Evolutionary conservation across 2,329 filamentous ascomycete species (phyloP).

Genomic region (Reticulascus tulasneorum): DNA sequence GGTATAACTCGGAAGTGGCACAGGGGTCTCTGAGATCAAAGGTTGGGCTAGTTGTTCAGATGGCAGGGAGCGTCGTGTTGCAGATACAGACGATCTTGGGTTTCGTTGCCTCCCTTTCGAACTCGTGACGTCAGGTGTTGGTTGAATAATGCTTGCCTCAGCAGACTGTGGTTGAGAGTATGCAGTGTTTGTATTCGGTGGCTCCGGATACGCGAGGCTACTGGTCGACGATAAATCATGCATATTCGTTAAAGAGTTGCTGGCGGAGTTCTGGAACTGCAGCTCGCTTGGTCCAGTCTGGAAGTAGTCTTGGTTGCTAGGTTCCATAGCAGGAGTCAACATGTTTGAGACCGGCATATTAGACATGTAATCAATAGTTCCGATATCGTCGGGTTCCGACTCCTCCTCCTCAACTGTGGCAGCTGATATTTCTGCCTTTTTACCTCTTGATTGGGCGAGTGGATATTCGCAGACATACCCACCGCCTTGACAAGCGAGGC

Average conservation of each 20-base stretch:
- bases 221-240: slow-evolving; percentile 1
- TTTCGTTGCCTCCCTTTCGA: background rate
- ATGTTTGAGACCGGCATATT: slow-evolving; percentile 23
- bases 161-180: slow-evolving; percentile 1
- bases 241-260: slow-evolving; percentile 1
- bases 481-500: slow-evolving; percentile 30
- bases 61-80: slow-evolving; percentile 9
- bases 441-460: slow-evolving; percentile 12
- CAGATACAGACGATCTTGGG: background rate
- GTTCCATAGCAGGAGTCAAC: slow-evolving; percentile 18
- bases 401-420: slow-evolving; percentile 12
- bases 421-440: slow-evolving; percentile 16
- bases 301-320: slow-evolving; percentile 23
- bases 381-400: slow-evolving; percentile 10
- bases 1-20: background rate
- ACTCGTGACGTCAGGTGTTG: slow-evolving; percentile 1
- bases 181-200: background rate
- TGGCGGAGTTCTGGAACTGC: slow-evolving; percentile 18
- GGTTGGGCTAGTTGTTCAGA: slow-evolving; percentile 2
- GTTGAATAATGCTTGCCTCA: background rate
- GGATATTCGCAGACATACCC: no score
- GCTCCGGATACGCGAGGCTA: slow-evolving; percentile 5
- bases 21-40: slow-evolving; percentile 1
- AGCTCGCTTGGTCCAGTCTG: slow-evolving; percentile 20
- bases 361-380: slow-evolving; percentile 13